phyloP scores from a whole-genome alignment of 2,329 filamentous ascomycete species.

The Fonsecaea pedrosoi region DNA sequence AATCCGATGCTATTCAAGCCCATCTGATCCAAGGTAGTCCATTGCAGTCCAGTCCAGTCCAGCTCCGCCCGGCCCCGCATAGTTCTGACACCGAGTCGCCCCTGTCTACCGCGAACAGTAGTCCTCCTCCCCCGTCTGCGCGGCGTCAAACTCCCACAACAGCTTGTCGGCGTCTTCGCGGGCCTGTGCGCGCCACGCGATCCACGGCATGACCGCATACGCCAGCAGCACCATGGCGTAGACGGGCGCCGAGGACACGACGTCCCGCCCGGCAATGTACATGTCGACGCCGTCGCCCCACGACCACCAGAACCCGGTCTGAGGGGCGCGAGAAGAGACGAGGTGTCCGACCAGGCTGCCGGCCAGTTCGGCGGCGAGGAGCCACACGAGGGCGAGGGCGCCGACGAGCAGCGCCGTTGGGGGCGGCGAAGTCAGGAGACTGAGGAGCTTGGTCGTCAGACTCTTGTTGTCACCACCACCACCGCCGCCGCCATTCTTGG shows the following conservation, averaged over 20 bases:
- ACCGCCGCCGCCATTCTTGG: too few relatives aligned
- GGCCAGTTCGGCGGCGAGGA: constrained; percentile 21
- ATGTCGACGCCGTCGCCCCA: background rate
- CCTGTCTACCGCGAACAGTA: constrained; percentile 14
- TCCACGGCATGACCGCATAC: constrained; percentile 28
- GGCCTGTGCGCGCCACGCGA: constrained; percentile 5
- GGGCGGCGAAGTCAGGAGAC: background rate
- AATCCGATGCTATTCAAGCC: too few relatives aligned
- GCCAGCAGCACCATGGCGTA: constrained; percentile 19
- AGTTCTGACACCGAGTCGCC: too few relatives aligned
- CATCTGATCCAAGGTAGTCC: too few relatives aligned
- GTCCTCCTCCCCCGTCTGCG: constrained; percentile 12
- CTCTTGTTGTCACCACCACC: too few relatives aligned
- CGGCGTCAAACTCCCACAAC: constrained; percentile 16
- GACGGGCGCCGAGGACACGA: constrained; percentile 6
- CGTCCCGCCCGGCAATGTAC: constrained; percentile 16
- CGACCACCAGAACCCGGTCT: constrained; percentile 15
- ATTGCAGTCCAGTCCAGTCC: too few relatives aligned
- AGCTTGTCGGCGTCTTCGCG: constrained; percentile 5
- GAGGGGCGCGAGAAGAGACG: background rate
- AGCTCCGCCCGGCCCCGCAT: too few relatives aligned
- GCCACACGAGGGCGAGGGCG: constrained; percentile 19
- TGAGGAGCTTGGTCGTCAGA: background rate
- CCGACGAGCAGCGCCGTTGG: constrained; percentile 22
- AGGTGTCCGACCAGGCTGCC: background rate